Evolutionary conservation across 2,329 filamentous ascomycete genomes (phyloP).

Genomic region (Pseudocercospora fijiensis): DNA sequence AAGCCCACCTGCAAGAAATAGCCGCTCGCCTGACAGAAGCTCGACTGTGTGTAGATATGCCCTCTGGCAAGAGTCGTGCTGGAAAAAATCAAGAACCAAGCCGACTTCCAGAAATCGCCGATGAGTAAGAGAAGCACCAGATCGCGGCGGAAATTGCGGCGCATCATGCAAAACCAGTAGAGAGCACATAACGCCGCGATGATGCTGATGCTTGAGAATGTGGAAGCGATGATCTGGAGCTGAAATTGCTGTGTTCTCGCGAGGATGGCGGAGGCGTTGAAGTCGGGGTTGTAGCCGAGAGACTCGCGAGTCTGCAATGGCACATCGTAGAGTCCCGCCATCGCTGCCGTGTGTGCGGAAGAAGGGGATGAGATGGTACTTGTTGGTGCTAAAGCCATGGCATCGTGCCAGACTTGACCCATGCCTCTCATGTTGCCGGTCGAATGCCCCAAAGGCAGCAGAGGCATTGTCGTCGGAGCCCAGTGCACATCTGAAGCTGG

Average conservation of each 20-base stretch:
- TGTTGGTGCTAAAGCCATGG: not conserved
- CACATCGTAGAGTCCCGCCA: not conserved
- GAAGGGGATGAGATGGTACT: not conserved
- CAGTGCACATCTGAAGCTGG: slow-evolving; percentile 1
- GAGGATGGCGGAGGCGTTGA: slow-evolving; percentile 25
- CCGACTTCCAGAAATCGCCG: slow-evolving; percentile 68
- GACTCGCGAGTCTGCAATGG: slow-evolving; percentile 2
- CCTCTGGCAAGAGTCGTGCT: slow-evolving; percentile 57
- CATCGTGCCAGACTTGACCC: not conserved
- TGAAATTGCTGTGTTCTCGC: slow-evolving; percentile 21
- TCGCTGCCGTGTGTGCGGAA: not conserved
- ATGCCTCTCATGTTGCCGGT: slow-evolving; percentile 1
- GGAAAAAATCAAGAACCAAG: slow-evolving; percentile 67
- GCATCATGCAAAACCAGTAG: slow-evolving; percentile 74
- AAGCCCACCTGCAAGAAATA: slow-evolving; percentile 34
- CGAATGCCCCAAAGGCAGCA: not conserved
- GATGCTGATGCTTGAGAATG: slow-evolving; percentile 54
- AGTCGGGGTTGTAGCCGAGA: slow-evolving; percentile 21
- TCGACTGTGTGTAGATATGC: slow-evolving; percentile 14
- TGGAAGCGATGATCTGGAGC: slow-evolving; percentile 39
- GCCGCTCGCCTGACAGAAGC: slow-evolving; percentile 34
- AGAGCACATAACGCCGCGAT: slow-evolving; percentile 57
- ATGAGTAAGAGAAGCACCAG: slow-evolving; percentile 72
- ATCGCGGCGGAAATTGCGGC: slow-evolving; percentile 70
- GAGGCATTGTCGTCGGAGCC: not conserved